Conservation (phyloP, 2,329 filamentous ascomycete genomes). For the Xylariomycetidae sp. region DNA sequence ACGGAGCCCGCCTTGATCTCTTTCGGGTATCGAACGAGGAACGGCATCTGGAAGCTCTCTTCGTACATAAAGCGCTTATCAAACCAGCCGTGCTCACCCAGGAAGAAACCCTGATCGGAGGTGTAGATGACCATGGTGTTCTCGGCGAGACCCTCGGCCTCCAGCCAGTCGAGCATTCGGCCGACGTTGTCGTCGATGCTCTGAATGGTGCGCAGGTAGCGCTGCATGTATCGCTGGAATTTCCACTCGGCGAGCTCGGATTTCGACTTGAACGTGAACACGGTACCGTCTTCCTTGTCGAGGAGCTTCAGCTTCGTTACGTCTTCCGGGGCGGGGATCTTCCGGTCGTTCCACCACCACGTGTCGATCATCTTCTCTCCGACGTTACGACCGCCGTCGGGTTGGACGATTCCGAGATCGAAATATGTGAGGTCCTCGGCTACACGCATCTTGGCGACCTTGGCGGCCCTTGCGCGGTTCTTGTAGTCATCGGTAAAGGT, state of each 20-base stretch:
- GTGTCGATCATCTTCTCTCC: constrained; percentile 2
- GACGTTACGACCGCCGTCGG: background rate
- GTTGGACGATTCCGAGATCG: constrained; percentile 1
- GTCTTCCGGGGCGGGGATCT: constrained; percentile 9
- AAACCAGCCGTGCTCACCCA: constrained; percentile 52
- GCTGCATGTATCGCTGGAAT: constrained; percentile 51
- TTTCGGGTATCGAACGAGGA: constrained; percentile 39
- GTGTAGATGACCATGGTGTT: constrained; percentile 49
- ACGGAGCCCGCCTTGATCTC: constrained; percentile 33
- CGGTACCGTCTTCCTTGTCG: constrained; percentile 17
- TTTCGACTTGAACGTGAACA: constrained; percentile 37
- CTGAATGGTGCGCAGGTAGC: constrained; percentile 47
- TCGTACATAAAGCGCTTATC: constrained; percentile 55
- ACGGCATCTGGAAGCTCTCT: constrained; percentile 51
- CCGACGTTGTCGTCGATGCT: constrained; percentile 47
- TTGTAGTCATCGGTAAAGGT: constrained; percentile 50
- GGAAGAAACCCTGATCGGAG: constrained; percentile 50
- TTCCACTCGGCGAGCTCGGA: constrained; percentile 45
- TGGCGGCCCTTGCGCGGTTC: constrained; percentile 43
- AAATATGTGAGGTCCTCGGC: constrained; percentile 2
- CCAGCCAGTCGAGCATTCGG: constrained; percentile 39
- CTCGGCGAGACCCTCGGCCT: constrained; percentile 32
- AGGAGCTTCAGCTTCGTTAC: constrained; percentile 27
- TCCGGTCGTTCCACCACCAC: background rate
- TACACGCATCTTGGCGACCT: constrained; percentile 30